phyloP scores from a whole-genome alignment of 2,329 filamentous ascomycete genomes.

The Diaporthe vaccinii region DNA sequence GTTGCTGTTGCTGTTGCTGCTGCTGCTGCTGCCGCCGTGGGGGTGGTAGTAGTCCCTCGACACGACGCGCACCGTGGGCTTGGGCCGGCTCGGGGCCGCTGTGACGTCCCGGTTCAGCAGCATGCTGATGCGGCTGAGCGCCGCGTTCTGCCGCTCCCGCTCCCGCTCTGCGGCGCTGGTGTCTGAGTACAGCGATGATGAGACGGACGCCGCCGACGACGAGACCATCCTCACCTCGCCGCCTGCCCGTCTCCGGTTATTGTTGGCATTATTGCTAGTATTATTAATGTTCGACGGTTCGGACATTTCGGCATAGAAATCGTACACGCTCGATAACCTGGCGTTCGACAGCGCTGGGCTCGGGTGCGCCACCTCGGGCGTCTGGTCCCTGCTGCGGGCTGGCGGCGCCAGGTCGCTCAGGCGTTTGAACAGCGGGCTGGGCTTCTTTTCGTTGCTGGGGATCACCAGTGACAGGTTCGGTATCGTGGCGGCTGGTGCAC shows the following conservation, averaged over 20 bases:
- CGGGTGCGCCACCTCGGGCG: conserved; percentile 37
- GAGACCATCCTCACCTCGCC: conserved; percentile 40
- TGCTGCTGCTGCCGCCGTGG: neutral
- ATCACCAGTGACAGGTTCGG: neutral
- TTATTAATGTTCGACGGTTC: neutral
- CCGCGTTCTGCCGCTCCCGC: conserved; percentile 24
- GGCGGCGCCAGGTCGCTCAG: conserved; percentile 40
- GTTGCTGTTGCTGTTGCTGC: neutral
- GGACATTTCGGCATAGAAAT: conserved; percentile 45
- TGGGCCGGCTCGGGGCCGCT: neutral
- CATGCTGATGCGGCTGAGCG: conserved; percentile 35
- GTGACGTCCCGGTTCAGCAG: conserved; percentile 17
- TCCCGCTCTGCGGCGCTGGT: conserved; percentile 18
- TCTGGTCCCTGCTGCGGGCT: conserved; percentile 8
- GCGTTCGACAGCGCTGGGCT: conserved; percentile 44
- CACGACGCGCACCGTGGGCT: conserved; percentile 31
- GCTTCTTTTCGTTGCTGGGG: neutral
- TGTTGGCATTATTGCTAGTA: neutral
- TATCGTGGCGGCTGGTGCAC: neutral
- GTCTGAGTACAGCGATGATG: conserved; percentile 32
- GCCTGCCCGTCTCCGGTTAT: conserved; percentile 15
- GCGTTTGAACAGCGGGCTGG: neutral
- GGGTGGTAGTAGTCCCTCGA: conserved; percentile 28
- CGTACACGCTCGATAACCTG: conserved; percentile 50
- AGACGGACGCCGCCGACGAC: conserved; percentile 38